A percentile compares a stretch with the other conserved stretches of the same genome.
Conservation (phyloP, 768 basidiomycete species). For the Kwoniella bestiolae region DNA sequence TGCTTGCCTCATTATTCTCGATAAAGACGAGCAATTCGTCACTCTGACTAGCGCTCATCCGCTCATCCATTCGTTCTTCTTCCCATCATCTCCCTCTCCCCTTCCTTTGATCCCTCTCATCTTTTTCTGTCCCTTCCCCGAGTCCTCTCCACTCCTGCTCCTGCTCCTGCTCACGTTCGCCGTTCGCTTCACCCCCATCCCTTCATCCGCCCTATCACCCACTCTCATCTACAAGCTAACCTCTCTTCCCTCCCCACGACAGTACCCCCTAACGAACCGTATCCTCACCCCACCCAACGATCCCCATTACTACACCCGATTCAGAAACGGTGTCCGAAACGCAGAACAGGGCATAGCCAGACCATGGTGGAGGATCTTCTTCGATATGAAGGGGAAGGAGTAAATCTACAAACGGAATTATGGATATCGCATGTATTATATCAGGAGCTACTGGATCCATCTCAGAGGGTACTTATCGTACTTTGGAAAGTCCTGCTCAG, state of each 20-base stretch:
- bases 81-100: neutral
- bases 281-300: slow-evolving; percentile 51
- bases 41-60: too few relatives aligned
- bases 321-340: slow-evolving; percentile 49
- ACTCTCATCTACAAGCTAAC: neutral
- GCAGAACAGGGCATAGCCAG: slow-evolving; percentile 46
- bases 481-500: too few relatives aligned
- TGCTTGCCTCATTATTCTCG: too few relatives aligned
- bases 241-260: neutral
- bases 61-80: neutral
- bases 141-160: neutral
- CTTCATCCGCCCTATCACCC: neutral
- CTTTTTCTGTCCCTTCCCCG: neutral
- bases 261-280: slow-evolving; percentile 46
- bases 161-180: neutral
- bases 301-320: slow-evolving; percentile 49
- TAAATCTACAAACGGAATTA: too few relatives aligned
- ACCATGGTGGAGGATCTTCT: slow-evolving; percentile 55
- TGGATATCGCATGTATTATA: neutral
- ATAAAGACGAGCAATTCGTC: too few relatives aligned
- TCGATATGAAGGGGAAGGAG: slow-evolving; percentile 53
- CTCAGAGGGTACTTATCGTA: too few relatives aligned
- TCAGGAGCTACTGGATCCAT: too few relatives aligned
- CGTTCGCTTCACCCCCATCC: too few relatives aligned
- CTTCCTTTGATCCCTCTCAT: neutral